Percentiles rank a stretch among this genome's conserved stretches.
These are phyloP conservation scores for Sporothrix pallida DNA, from an alignment of 2,329 filamentous ascomycete species.

Conservation along the genomic window DNA sequence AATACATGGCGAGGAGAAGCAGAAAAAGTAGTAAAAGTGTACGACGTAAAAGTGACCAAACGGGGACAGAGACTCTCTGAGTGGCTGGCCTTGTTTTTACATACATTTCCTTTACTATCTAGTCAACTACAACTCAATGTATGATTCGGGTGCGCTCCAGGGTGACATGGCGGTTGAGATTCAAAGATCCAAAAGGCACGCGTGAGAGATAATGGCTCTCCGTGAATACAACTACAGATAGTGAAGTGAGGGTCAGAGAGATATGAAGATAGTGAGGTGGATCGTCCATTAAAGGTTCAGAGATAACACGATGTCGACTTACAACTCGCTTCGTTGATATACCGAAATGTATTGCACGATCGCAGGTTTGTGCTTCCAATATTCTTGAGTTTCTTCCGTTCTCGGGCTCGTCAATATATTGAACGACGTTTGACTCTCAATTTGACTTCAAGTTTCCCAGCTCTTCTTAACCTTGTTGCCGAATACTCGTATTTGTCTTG, in stretches of 20 bases:
- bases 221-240: not conserved
- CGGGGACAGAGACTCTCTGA: not conserved
- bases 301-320: not conserved
- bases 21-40: too few species aligned
- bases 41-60: too few species aligned
- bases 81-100: constrained; percentile 13
- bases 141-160: constrained; percentile 6
- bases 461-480: not conserved
- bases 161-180: not conserved
- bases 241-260: too few species aligned
- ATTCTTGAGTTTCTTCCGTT: not conserved
- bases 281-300: not conserved
- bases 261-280: not conserved
- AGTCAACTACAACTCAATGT: not conserved
- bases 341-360: not conserved
- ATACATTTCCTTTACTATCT: not conserved
- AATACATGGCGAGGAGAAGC: not conserved
- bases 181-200: not conserved
- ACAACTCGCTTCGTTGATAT: not conserved
- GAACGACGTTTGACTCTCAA: not conserved
- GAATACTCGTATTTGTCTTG: constrained; percentile 11
- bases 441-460: not conserved
- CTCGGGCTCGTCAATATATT: too few species aligned
- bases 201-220: not conserved
- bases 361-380: not conserved